phyloP scores from a whole-genome alignment of 1,139 yeast genomes.

The Geotrichum reessii region DNA sequence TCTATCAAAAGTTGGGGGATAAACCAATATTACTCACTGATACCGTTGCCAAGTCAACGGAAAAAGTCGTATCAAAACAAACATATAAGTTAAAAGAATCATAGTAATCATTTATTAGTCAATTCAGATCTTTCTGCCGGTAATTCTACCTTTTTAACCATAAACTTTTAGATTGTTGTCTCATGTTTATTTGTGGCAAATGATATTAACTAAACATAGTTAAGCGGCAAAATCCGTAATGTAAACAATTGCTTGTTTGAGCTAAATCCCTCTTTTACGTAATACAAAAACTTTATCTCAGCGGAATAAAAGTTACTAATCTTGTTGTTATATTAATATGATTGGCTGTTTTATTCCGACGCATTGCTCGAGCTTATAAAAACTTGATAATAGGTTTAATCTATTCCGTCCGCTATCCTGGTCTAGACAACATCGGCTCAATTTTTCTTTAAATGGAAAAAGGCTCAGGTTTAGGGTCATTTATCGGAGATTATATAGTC shows the following conservation, averaged over 20 bases:
- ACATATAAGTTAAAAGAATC: neutral
- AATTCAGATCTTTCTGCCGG: neutral
- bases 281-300: neutral
- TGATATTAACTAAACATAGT: neutral
- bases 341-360: neutral
- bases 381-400: neutral
- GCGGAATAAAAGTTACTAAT: neutral
- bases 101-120: no score
- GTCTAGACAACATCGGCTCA: neutral
- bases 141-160: neutral
- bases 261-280: neutral
- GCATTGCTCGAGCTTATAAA: neutral
- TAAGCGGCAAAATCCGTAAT: neutral
- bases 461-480: neutral
- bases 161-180: neutral
- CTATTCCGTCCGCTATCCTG: neutral
- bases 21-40: neutral
- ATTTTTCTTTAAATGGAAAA: neutral
- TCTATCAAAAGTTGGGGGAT: neutral
- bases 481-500: neutral
- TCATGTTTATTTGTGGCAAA: neutral
- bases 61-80: neutral
- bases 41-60: neutral
- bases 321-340: neutral
- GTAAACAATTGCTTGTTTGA: neutral